These are phyloP conservation scores for Penicillium sclerotigenum DNA, from an alignment of 2,329 filamentous ascomycete species.

Conservation along the genomic window DNA sequence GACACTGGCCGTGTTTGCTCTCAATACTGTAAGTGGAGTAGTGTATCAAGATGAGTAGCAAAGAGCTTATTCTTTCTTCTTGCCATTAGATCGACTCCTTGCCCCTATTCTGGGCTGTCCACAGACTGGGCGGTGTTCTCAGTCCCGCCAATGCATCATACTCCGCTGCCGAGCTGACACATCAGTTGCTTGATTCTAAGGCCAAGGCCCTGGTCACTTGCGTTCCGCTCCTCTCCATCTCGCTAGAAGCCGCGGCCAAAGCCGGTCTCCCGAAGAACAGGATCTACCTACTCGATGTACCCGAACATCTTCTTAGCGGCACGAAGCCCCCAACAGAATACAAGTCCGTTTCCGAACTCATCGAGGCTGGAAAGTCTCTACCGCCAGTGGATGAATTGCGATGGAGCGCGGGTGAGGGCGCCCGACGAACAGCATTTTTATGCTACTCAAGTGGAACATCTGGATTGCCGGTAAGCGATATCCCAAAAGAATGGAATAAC, in stretches of 20 bases:
- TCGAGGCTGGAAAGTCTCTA: slow-evolving; percentile 55
- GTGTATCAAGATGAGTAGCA: not conserved
- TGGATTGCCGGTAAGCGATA: slow-evolving; percentile 62
- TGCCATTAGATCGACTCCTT: slow-evolving; percentile 66
- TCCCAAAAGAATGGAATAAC: not conserved
- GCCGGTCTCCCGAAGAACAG: slow-evolving; percentile 61
- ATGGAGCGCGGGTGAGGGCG: slow-evolving; percentile 43
- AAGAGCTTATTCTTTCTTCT: not conserved
- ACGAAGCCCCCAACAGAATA: slow-evolving; percentile 47
- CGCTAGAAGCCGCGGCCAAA: slow-evolving; percentile 62
- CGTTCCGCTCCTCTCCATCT: slow-evolving; percentile 60
- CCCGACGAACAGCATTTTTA: slow-evolving; percentile 68
- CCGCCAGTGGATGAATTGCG: slow-evolving; percentile 40
- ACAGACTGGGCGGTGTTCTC: slow-evolving; percentile 69
- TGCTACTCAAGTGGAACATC: slow-evolving; percentile 80
- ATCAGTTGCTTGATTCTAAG: slow-evolving; percentile 67
- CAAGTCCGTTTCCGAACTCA: slow-evolving; percentile 64
- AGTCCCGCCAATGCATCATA: slow-evolving; percentile 75
- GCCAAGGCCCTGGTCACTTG: slow-evolving; percentile 72
- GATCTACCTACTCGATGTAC: slow-evolving; percentile 68
- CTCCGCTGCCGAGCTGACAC: slow-evolving; percentile 64
- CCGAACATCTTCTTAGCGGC: slow-evolving; percentile 52
- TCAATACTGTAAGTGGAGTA: slow-evolving; percentile 64
- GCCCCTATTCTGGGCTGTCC: slow-evolving; percentile 68
- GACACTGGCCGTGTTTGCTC: slow-evolving; percentile 70